A percentile compares a stretch with the other conserved stretches of the same genome.
These are phyloP conservation scores for Naganishia kalamii DNA, from an alignment of 768 basidiomycete species.

Conservation along the genomic window DNA sequence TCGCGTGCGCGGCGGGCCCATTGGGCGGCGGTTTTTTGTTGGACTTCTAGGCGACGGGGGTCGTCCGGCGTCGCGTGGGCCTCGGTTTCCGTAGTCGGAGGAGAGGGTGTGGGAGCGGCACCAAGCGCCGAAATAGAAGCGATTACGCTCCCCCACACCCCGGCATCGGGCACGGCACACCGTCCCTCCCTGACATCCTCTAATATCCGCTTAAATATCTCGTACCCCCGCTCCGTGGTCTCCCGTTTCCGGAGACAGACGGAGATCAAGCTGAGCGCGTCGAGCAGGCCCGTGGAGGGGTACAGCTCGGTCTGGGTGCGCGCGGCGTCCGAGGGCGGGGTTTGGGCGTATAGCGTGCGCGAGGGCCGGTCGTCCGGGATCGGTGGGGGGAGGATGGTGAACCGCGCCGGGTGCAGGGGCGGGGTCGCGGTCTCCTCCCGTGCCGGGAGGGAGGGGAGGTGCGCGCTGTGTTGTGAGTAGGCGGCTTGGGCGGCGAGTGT, in stretches of 20 bases:
- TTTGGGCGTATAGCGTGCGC: constrained; percentile 25
- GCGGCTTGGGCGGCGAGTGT: too few species aligned
- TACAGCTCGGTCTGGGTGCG: constrained; percentile 32
- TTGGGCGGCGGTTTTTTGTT: too few species aligned
- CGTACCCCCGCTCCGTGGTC: constrained; percentile 38
- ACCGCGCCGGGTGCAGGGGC: constrained; percentile 1
- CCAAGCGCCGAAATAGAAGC: constrained; percentile 29
- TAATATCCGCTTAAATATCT: constrained; percentile 40
- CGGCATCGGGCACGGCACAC: constrained; percentile 31
- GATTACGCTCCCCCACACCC: constrained; percentile 37
- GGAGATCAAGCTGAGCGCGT: constrained; percentile 39
- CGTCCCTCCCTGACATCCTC: constrained; percentile 27
- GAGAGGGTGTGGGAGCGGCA: neutral
- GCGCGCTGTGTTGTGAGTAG: neutral
- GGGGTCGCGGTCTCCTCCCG: neutral
- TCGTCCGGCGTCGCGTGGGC: constrained; percentile 48
- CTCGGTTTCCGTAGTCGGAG: constrained; percentile 15
- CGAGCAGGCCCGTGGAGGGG: constrained; percentile 38
- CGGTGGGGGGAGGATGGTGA: constrained; percentile 22
- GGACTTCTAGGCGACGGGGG: too few species aligned
- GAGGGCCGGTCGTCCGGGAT: constrained; percentile 18
- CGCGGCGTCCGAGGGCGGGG: constrained; percentile 31
- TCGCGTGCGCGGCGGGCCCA: constrained; percentile 64
- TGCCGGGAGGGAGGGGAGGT: neutral
- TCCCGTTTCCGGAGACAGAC: constrained; percentile 41